Evolutionary conservation across 2,329 filamentous ascomycete species (phyloP).

Genomic region (Pseudogymnoascus sp.): DNA sequence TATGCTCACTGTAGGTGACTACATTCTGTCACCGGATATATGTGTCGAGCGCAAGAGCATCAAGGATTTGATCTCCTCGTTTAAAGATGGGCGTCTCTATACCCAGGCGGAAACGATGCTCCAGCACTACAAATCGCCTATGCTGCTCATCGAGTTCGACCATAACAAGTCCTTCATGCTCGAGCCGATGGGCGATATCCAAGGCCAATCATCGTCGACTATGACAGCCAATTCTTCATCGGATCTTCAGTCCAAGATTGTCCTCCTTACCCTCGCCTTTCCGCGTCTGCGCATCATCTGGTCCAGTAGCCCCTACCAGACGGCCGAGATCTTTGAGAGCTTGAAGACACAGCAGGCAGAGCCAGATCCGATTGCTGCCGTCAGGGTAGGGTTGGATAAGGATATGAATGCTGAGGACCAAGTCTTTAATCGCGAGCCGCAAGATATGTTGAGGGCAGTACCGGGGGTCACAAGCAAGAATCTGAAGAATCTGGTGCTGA

Average conservation of each 20-base stretch:
- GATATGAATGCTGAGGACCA: conserved; percentile 57
- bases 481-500: conserved; percentile 62
- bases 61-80: conserved; percentile 82
- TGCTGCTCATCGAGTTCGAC: conserved; percentile 96
- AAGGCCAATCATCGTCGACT: conserved; percentile 49
- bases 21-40: conserved; percentile 83
- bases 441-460: conserved; percentile 81
- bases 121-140: conserved; percentile 78
- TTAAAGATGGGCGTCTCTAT: conserved; percentile 86
- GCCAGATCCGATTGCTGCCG: conserved; percentile 82
- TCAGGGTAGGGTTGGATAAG: conserved; percentile 69
- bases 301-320: conserved; percentile 89
- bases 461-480: conserved; percentile 80
- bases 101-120: conserved; percentile 92
- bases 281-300: conserved; percentile 86
- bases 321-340: conserved; percentile 91
- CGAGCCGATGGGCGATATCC: conserved; percentile 66
- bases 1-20: conserved; percentile 94
- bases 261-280: conserved; percentile 86
- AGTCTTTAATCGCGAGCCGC: conserved; percentile 74
- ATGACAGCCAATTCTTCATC: conserved; percentile 56
- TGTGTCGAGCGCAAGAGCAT: conserved; percentile 94
- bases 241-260: conserved; percentile 85
- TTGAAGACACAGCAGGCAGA: conserved; percentile 86
- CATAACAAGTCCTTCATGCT: conserved; percentile 96